Percentiles rank a stretch among this genome's conserved stretches.
These are phyloP conservation scores for Colletotrichum noveboracense DNA, from an alignment of 2,329 filamentous ascomycete species.

Conservation along the genomic window DNA sequence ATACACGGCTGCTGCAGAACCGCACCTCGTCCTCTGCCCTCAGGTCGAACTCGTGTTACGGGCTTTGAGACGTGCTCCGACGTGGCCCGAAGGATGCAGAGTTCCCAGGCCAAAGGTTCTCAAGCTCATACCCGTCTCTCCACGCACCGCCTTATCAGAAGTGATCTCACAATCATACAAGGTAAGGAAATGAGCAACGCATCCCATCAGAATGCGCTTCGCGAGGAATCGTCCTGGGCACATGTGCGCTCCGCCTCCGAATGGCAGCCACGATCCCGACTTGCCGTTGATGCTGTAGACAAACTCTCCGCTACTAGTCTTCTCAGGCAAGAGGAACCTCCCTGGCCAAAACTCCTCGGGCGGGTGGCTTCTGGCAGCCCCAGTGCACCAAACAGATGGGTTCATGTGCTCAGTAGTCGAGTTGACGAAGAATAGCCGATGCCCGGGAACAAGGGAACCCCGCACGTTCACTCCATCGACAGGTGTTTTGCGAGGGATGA, in stretches of 20 bases:
- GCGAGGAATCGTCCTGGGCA: neutral
- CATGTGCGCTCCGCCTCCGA: neutral
- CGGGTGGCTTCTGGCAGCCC: neutral
- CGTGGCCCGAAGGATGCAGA: neutral
- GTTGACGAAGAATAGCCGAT: neutral
- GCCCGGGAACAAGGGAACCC: neutral
- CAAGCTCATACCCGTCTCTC: neutral
- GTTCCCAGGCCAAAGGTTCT: neutral
- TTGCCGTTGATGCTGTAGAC: neutral
- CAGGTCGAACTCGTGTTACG: neutral
- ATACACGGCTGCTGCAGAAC: neutral
- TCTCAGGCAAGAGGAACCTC: neutral
- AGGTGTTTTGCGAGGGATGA: neutral
- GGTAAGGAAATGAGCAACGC: neutral
- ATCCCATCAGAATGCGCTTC: neutral
- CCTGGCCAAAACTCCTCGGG: neutral
- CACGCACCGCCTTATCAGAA: neutral
- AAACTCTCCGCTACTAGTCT: neutral
- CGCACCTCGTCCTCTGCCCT: fast-evolving
- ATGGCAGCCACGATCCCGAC: neutral
- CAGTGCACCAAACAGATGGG: neutral
- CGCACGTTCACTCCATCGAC: neutral
- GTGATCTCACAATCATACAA: neutral
- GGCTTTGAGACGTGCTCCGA: neutral
- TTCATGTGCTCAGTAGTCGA: neutral